A percentile compares a stretch with the other conserved stretches of the same genome.
Evolutionary conservation across 2,329 filamentous ascomycete genomes (phyloP).

Genomic region (Helminthosporium solani): DNA sequence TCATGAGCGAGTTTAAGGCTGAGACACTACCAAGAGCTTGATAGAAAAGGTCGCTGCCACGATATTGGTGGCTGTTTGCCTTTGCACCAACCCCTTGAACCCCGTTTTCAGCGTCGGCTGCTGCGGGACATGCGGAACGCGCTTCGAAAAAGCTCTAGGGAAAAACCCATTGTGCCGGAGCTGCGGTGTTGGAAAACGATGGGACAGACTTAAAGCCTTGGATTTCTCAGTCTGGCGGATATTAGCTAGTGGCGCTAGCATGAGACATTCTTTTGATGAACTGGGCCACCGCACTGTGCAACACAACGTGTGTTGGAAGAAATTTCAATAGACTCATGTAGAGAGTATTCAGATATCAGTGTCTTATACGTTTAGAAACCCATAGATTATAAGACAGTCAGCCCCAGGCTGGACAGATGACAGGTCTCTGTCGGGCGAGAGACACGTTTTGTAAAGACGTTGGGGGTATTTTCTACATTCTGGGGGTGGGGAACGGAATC

Average conservation of each 20-base stretch:
- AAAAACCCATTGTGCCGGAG: not conserved
- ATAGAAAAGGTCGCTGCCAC: conserved; percentile 1
- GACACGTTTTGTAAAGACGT: not conserved
- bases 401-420: not conserved
- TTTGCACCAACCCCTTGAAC: not conserved
- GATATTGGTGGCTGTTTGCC: conserved; percentile 9
- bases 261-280: not conserved
- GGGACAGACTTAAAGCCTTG: not conserved
- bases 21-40: conserved; percentile 5
- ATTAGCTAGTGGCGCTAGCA: not conserved
- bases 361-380: too few relatives aligned
- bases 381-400: not conserved
- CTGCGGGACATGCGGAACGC: not conserved
- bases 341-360: too few relatives aligned
- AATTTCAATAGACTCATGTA: not conserved
- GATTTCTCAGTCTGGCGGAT: too few relatives aligned
- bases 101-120: not conserved
- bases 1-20: conserved; percentile 6
- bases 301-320: not conserved
- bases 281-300: not conserved
- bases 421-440: not conserved
- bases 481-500: not conserved
- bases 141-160: not conserved
- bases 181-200: not conserved
- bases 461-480: not conserved